Evolutionary conservation across 371 early-diverging fungal species (phyloP).

Genomic region (Sporodiniella umbellata): DNA sequence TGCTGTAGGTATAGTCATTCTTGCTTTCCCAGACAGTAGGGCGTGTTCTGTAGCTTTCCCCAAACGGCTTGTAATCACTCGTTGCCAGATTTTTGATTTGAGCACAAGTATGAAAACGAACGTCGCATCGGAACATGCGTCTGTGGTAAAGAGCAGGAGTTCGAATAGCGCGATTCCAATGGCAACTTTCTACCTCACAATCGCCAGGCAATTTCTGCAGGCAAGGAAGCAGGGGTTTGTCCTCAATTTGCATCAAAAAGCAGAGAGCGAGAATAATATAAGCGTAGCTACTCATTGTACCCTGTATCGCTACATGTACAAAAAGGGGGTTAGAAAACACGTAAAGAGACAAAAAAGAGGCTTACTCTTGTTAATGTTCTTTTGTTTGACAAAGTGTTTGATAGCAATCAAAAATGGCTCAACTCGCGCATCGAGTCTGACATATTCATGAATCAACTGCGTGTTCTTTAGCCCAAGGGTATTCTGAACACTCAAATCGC

Average conservation of each 20-base stretch:
- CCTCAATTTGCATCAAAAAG: constrained; percentile 14
- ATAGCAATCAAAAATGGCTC: constrained; percentile 52
- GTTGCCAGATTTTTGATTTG: constrained; percentile 1
- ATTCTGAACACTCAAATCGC: constrained; percentile 59
- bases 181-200: constrained; percentile 2
- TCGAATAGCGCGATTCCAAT: constrained; percentile 1
- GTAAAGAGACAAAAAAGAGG: constrained; percentile 7
- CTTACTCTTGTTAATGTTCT: constrained; percentile 47
- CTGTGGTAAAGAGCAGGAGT: constrained; percentile 1
- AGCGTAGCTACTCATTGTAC: constrained; percentile 29
- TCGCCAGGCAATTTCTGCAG: constrained; percentile 9
- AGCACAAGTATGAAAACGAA: constrained; percentile 21
- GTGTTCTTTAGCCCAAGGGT: constrained; percentile 57
- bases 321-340: constrained; percentile 5
- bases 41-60: neutral
- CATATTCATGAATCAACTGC: constrained; percentile 50
- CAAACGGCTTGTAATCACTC: neutral
- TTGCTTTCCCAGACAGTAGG: constrained; percentile 24
- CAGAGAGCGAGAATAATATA: constrained; percentile 25
- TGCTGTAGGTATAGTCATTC: constrained; percentile 50
- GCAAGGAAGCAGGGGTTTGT: constrained; percentile 15
- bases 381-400: constrained; percentile 49
- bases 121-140: neutral
- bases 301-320: constrained; percentile 6
- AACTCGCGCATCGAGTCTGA: constrained; percentile 49